phyloP scores from a whole-genome alignment of 768 basidiomycete genomes.

The Tephrocybe sp. region DNA sequence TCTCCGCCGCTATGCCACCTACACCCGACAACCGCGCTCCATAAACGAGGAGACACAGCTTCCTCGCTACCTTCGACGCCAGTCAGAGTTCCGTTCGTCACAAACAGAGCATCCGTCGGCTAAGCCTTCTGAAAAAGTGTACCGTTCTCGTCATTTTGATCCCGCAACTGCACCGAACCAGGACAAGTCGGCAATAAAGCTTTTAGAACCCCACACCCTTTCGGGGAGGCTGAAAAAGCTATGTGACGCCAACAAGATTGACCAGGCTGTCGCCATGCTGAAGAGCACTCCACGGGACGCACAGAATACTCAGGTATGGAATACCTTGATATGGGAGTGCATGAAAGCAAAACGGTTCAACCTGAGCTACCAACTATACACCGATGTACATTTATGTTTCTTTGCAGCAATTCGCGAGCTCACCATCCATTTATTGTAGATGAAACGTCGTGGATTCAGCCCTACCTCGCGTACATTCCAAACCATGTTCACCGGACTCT shows the following conservation, averaged over 20 bases:
- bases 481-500: conserved; percentile 67
- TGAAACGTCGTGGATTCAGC: conserved; percentile 81
- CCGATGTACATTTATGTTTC: conserved; percentile 50
- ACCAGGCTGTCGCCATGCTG: conserved; percentile 66
- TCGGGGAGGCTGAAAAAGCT: conserved; percentile 58
- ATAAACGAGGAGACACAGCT: conserved; percentile 8
- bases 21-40: background rate
- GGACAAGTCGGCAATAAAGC: conserved; percentile 31
- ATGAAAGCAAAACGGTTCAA: conserved; percentile 57
- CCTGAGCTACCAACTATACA: conserved; percentile 63
- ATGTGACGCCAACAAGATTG: conserved; percentile 52
- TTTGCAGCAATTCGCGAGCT: background rate
- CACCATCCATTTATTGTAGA: conserved; percentile 40
- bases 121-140: conserved; percentile 16
- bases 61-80: conserved; percentile 32
- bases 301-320: conserved; percentile 78
- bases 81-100: conserved; percentile 1
- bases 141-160: conserved; percentile 42
- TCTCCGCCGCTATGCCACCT: conserved; percentile 6
- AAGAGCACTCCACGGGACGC: conserved; percentile 70
- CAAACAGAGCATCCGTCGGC: conserved; percentile 5
- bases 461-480: conserved; percentile 69
- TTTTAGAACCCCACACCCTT: conserved; percentile 65
- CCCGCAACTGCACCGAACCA: conserved; percentile 22
- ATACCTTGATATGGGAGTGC: conserved; percentile 69